These are phyloP conservation scores for Suaeda aralocaspica DNA, from an alignment of 148 eudicot genomes.

Conservation along the genomic window DNA sequence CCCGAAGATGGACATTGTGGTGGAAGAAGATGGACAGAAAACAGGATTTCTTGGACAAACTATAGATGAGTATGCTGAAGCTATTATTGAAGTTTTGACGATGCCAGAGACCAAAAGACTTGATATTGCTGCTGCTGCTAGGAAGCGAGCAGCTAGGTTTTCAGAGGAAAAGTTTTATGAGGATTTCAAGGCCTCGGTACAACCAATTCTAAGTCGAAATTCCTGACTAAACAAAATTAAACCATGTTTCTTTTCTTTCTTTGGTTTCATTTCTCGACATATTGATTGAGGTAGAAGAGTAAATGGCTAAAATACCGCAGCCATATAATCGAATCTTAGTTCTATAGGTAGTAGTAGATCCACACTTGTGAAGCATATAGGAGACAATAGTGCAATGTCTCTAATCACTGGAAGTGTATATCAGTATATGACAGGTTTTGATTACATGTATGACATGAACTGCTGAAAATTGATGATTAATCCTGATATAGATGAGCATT, in stretches of 20 bases:
- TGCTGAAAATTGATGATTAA: too few relatives aligned
- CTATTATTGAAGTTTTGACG: conserved; percentile 49
- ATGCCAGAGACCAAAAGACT: conserved; percentile 59
- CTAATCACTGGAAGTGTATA: too few relatives aligned
- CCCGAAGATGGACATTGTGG: conserved; percentile 92
- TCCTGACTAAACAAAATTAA: conserved; percentile 12
- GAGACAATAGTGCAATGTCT: too few relatives aligned
- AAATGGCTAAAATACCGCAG: too few relatives aligned
- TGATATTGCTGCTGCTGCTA: conserved; percentile 83
- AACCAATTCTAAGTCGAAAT: conserved; percentile 41
- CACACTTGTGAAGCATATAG: too few relatives aligned
- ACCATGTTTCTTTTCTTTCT: not conserved
- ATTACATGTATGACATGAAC: too few relatives aligned
- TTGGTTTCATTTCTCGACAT: conserved; percentile 6
- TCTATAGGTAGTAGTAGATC: not conserved
- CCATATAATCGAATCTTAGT: not conserved
- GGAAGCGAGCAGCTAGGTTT: conserved; percentile 70
- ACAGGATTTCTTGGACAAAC: conserved; percentile 73
- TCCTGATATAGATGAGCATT: too few relatives aligned
- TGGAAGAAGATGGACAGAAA: conserved; percentile 69
- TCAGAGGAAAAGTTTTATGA: conserved; percentile 79
- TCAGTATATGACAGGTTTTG: too few relatives aligned
- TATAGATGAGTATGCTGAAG: conserved; percentile 72
- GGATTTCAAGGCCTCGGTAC: conserved; percentile 59
- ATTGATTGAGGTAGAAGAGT: not conserved